These are phyloP conservation scores for Penicillium capsulatum DNA, from an alignment of 2,329 filamentous ascomycete species.

Conservation along the genomic window DNA sequence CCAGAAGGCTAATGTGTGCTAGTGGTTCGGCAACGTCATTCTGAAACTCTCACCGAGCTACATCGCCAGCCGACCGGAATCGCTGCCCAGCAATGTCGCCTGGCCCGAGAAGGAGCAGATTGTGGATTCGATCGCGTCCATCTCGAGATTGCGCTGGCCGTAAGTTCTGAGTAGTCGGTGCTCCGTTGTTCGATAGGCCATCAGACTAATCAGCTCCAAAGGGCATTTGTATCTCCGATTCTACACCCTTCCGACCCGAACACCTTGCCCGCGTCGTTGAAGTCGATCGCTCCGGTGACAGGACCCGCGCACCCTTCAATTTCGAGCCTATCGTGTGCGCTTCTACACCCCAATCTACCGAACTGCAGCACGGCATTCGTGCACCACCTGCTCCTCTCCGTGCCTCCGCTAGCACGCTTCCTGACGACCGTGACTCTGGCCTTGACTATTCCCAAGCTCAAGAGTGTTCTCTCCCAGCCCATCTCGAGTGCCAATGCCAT, in stretches of 20 bases:
- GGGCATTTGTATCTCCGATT: constrained; percentile 76
- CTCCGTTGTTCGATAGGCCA: too few species aligned
- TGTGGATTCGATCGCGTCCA: constrained; percentile 73
- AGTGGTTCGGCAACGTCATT: constrained; percentile 62
- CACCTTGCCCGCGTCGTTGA: constrained; percentile 56
- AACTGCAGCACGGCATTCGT: constrained; percentile 84
- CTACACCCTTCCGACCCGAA: constrained; percentile 69
- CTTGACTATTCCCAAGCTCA: constrained; percentile 66
- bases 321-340: constrained; percentile 77
- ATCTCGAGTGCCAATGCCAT: constrained; percentile 63
- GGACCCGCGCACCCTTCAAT: constrained; percentile 83
- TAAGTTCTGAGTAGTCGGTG: too few species aligned
- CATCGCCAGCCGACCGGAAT: constrained; percentile 65
- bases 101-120: constrained; percentile 77
- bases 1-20: too few species aligned
- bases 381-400: constrained; percentile 79
- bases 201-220: constrained; percentile 1
- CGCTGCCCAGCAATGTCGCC: constrained; percentile 60
- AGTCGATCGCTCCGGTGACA: constrained; percentile 72
- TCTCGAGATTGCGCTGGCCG: constrained; percentile 81
- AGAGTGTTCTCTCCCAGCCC: constrained; percentile 64
- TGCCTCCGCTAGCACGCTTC: constrained; percentile 72
- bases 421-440: constrained; percentile 61
- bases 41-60: constrained; percentile 70
- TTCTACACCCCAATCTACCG: constrained; percentile 81